Evolutionary conservation across 2,329 filamentous ascomycete species (phyloP), one percentile per base, ranked within the genome.

Genomic region (Ustulina deusta): DNA sequence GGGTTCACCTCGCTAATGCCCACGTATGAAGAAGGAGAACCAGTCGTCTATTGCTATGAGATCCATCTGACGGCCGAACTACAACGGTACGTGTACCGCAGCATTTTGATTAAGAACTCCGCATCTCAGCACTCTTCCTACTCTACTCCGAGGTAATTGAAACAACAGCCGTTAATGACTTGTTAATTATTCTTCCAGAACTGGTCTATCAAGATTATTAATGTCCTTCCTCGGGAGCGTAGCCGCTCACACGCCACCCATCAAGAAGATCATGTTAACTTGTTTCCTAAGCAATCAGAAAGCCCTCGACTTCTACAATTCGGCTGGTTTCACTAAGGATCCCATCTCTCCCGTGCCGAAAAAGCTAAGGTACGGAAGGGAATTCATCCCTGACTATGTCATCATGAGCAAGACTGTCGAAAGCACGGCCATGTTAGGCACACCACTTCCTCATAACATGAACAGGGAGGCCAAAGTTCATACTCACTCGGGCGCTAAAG

Each of bases 11-110:
- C 89, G n/a, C 82, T 92, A 74, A 90, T 92, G 89, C 85, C 91
- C n/a, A 91, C 89, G 1, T 87, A 87, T 73, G 91, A 93, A 75
- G 87, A 90, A 69, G 84, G 84, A 1, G 80, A 87, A 66, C 83
- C 89, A 0, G 91, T 94, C 1, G 76, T 93, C 22, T 95, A 94
- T 78, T 90, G 92, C 77, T 95, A 94, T 77, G 92, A 95, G 79
- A 88, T 95, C 40, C 92, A 95, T 75, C 84, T 94, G 2, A 79
- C 82, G 42, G 79, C 83, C 1, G 79, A 82, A 1, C 76, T 91
- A 4, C 86, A 87, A 71, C 84, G 89, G 81, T 87, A 77, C 69
- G 80, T 79, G 17, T 22, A 15, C 22, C 17, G 27, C 20, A 29
- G 2, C n/a, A 38, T 34, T 15, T 25, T 40, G 20, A 25, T 38